Conservation (phyloP, 352 stramenopile species). For the Phytophthora constricta region DNA sequence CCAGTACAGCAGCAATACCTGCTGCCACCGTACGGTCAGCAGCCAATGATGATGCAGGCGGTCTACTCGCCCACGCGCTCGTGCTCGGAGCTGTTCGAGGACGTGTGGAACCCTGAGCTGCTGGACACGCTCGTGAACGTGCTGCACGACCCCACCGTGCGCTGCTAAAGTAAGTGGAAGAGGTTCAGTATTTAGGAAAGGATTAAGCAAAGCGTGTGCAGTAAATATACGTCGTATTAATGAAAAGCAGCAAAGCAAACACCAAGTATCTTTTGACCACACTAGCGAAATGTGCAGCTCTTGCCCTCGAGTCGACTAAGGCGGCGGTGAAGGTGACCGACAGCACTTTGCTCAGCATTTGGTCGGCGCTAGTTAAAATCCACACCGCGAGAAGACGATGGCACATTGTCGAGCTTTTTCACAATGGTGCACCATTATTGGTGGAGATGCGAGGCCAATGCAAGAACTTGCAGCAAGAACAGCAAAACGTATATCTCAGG, state of each 20-base stretch:
- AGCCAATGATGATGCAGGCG: conserved; percentile 12
- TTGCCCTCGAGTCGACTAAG: too few species aligned
- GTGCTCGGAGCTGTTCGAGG: conserved; percentile 41
- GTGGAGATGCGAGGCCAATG: too few species aligned
- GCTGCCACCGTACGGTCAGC: conserved; percentile 22
- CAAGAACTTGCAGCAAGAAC: too few species aligned
- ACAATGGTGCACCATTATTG: too few species aligned
- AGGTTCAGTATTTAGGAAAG: conserved; percentile 22
- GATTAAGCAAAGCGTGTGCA: conserved; percentile 3
- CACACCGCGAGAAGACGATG: too few species aligned
- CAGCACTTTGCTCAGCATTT: too few species aligned
- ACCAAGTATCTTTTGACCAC: too few species aligned
- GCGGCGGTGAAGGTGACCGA: too few species aligned
- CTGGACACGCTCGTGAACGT: conserved; percentile 48
- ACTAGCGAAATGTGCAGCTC: too few species aligned
- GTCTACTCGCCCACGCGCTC: conserved; percentile 38
- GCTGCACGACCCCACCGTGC: conserved; percentile 43
- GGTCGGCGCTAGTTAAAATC: too few species aligned
- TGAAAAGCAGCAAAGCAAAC: too few species aligned
- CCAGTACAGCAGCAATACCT: conserved; percentile 22
- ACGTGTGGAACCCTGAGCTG: conserved; percentile 55
- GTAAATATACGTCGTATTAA: conserved; percentile 28
- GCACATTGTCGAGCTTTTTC: too few species aligned
- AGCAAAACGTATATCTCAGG: conserved; percentile 35
- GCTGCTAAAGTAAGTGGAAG: conserved; percentile 22